Evolutionary conservation across 805 yeast genomes (phyloP), one percentile per base, ranked within the genome.

Genomic region (Zygosaccharomyces bailii): DNA sequence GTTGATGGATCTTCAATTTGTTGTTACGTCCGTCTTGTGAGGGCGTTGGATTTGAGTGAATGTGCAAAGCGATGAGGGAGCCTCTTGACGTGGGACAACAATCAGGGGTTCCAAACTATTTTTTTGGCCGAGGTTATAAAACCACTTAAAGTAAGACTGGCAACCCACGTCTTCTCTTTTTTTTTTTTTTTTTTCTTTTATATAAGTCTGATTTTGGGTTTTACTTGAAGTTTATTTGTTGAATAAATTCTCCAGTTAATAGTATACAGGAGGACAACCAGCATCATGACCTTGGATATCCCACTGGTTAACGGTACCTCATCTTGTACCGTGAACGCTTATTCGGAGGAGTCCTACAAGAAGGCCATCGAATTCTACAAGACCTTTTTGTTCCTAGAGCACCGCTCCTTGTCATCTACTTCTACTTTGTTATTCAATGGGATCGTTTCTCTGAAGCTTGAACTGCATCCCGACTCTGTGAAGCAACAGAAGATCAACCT

Each of bases 291-390:
- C 32, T 53, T 45, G 39, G 42, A 49, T 37, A 49, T 52, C 34
- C 59, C 59, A 21, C 42, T 55, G 48, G 72, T 79, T 49, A 79
- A 78, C 60, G 83, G 82, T 37, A 69, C 77, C 21, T 70, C 84
- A 31, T 70, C 71, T 55, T 68, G 76, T 45, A 67, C 71, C 27
- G 66, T 78, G 41, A 70, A 71, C 50, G 85, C 88, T 16, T 71
- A 76, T 30, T 73, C 71, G 41, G 57, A 63, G 31, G 59, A 56
- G n/a, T 57, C 76, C 38, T 76, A 72, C 53, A 55, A 67, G 31
- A 60, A 71, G 29, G 69, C 87, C n/a, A 61, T 76, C 34, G 57
- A 62, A 24, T 86, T 85, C 66, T 86, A 85, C 39, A 45, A 37
- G 34, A 47, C 44, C 10, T 46, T 51, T 39, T 35, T 55, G 46